Base-by-base conservation (phyloP, 768 basidiomycete genomes). In the Kwoniella dendrophila region DNA sequence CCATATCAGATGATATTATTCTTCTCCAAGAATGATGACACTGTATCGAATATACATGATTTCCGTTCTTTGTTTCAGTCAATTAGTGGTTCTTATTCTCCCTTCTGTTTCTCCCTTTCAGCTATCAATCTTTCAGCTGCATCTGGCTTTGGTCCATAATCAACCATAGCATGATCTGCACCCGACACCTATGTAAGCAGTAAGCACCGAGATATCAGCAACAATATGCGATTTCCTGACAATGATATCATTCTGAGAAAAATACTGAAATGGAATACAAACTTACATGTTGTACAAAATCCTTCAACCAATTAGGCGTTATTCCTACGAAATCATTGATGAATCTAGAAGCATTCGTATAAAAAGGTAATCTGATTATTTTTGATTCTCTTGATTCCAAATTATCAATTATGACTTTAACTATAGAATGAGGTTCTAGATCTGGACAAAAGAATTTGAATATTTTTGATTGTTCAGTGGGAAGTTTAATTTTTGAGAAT, bases 351-450 rank as follows among this genome's bases (percentile, higher is more conserved):
- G 62, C 4, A 4, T 78, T 52, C 4, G 73, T 66, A 64, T 76
- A 78, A 5, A 66, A 64, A 16, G 92, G 92, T 65, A 90, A 69
- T 66, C 85, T 79, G 62, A 93, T 84, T 20, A 82, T 84, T 61
- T 84, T 83, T 14, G 88, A 88, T 69, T 93, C 87, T 64, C 89
- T 87, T 49, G 86, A 85, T 76, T 96, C 90, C 54, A 96, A 76
- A 1, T 89, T 89, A 32, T 85, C 80, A 58, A 98, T 90, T 73
- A 97, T 86, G 32, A 82, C 82, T 78, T 93, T 92, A 56, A 90
- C 90, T 10, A 95, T 82, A 3, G 84, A 81, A 48, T 91, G 83
- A 0, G 92, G 88, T 49, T 84, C 83, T 20, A 93, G 71, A 29
- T 86, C 84, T 0, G 92, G 92, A 48, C 86, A 83, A 72, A 92